Conservation (phyloP, 495 filamentous ascomycete genomes). For the Penicillium riverlandense region DNA sequence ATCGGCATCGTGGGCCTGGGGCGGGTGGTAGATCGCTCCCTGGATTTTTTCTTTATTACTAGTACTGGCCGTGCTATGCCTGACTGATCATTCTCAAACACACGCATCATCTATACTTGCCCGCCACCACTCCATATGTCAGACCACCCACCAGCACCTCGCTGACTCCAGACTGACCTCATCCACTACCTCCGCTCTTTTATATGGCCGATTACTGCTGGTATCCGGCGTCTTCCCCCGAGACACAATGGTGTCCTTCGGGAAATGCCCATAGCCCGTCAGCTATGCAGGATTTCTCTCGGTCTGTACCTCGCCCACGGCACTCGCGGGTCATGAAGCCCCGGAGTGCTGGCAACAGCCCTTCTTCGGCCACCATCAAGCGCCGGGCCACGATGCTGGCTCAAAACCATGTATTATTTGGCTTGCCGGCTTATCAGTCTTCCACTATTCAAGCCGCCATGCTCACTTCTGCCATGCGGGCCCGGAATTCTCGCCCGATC, state of each 20-base stretch:
- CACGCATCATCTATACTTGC: constrained; percentile 3
- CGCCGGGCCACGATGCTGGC: constrained; percentile 41
- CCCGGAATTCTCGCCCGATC: constrained; percentile 46
- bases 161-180: not conserved
- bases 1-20: constrained; percentile 34
- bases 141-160: not conserved
- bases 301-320: constrained; percentile 28
- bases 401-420: constrained; percentile 27
- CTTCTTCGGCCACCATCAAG: constrained; percentile 48
- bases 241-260: constrained; percentile 21
- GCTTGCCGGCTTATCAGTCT: constrained; percentile 19
- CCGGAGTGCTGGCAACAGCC: constrained; percentile 64
- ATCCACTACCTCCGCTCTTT: not conserved
- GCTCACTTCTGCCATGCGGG: constrained; percentile 23
- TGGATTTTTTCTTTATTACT: constrained; percentile 17
- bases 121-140: not conserved
- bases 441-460: constrained; percentile 26
- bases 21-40: constrained; percentile 34
- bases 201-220: constrained; percentile 30
- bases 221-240: constrained; percentile 22
- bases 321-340: constrained; percentile 56
- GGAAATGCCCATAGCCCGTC: constrained; percentile 16
- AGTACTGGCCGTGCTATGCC: not conserved
- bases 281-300: constrained; percentile 24
- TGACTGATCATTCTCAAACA: constrained; percentile 2